Evolutionary conservation across 371 early-diverging fungal species (phyloP).

Genomic region (Zopfochytrium polystomum): DNA sequence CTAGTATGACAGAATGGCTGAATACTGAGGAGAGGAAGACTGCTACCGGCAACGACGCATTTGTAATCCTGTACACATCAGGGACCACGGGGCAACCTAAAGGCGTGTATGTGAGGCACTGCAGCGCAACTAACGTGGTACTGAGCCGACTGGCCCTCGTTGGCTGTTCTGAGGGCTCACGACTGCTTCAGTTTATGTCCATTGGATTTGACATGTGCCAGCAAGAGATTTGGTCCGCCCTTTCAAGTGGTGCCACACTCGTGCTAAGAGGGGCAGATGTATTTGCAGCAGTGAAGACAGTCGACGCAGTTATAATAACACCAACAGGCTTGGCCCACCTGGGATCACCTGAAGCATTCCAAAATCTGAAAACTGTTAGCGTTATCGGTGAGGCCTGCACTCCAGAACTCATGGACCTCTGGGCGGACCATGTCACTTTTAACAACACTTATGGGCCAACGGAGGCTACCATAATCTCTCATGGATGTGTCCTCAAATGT

Average conservation of each 20-base stretch:
- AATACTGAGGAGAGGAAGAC: no score
- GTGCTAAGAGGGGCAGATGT: conserved; percentile 3
- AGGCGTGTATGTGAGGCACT: conserved; percentile 16
- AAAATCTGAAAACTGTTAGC: conserved; percentile 17
- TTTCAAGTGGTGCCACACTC: conserved; percentile 9
- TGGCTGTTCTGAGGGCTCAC: conserved; percentile 1
- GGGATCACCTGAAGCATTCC: conserved; percentile 6
- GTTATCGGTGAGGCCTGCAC: conserved; percentile 24
- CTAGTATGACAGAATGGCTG: no score
- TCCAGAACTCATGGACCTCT: conserved; percentile 20
- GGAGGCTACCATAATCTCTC: no score
- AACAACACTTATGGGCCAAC: conserved; percentile 39
- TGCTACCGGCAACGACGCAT: not conserved
- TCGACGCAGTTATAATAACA: conserved; percentile 16
- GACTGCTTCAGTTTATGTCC: conserved; percentile 12
- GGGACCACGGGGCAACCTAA: conserved; percentile 29
- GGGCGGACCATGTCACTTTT: conserved; percentile 17
- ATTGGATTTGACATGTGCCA: conserved; percentile 14
- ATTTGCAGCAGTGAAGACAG: not conserved
- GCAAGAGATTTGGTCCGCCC: conserved; percentile 10
- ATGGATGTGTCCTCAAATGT: no score
- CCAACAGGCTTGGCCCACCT: conserved; percentile 24
- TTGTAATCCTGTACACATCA: conserved; percentile 14
- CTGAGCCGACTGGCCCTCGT: not conserved
- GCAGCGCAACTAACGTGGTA: not conserved